phyloP scores from a whole-genome alignment of 1,284 basidiomycete species.

The Cerrena zonata region DNA sequence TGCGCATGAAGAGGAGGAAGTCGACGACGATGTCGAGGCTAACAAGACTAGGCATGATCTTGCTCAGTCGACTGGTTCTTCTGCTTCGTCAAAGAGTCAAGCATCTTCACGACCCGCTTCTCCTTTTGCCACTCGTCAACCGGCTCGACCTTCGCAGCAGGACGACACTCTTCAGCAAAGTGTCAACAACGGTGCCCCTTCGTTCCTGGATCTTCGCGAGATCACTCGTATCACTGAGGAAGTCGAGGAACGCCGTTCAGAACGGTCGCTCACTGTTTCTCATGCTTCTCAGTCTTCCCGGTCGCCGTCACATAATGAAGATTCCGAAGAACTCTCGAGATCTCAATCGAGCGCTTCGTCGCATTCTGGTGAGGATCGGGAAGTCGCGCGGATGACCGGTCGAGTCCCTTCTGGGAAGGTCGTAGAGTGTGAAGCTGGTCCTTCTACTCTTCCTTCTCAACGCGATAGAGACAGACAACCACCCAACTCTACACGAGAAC shows the following conservation, averaged over 20 bases:
- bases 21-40: constrained; percentile 8
- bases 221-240: constrained; percentile 51
- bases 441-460: not conserved
- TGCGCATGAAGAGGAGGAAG: constrained; percentile 19
- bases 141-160: not conserved
- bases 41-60: not conserved
- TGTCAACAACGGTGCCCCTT: constrained; percentile 2
- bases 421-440: not conserved
- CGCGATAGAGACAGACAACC: not conserved
- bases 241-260: constrained; percentile 51
- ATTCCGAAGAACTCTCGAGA: not conserved
- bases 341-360: not conserved
- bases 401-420: not conserved
- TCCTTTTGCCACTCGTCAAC: not conserved
- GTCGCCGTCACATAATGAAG: not conserved
- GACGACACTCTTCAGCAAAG: not conserved
- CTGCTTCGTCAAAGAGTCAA: not conserved
- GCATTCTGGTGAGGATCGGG: not conserved
- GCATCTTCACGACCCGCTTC: not conserved
- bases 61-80: not conserved
- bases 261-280: constrained; percentile 30
- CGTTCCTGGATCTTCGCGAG: constrained; percentile 47
- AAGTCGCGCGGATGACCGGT: not conserved
- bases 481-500: not conserved
- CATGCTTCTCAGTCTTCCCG: constrained; percentile 15